Conservation (phyloP, 257 asterid genomes). For the Gentiana dahurica region DNA sequence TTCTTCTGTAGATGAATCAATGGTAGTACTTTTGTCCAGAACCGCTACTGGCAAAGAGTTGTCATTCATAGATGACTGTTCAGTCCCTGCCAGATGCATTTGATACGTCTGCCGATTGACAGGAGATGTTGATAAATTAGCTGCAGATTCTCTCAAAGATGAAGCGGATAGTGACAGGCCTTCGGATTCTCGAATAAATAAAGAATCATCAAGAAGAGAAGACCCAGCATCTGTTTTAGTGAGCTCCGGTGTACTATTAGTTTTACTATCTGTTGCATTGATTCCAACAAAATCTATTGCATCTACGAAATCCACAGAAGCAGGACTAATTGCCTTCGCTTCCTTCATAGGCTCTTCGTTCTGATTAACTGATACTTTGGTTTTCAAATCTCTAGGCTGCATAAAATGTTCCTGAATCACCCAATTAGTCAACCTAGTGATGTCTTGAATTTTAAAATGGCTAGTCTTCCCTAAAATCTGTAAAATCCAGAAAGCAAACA, state of each 20-base stretch:
- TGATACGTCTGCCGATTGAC: conserved; percentile 22
- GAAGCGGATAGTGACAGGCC: conserved; percentile 19
- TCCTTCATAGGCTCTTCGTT: conserved; percentile 20
- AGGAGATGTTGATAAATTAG: conserved; percentile 15
- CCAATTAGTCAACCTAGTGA: conserved; percentile 38
- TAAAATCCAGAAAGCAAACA: conserved; percentile 16
- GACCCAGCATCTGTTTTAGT: conserved; percentile 18
- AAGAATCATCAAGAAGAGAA: conserved; percentile 23
- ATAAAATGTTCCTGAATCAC: conserved; percentile 23
- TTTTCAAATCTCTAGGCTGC: conserved; percentile 17
- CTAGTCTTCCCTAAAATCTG: conserved; percentile 53
- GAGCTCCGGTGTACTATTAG: conserved; percentile 22
- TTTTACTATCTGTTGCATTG: conserved; percentile 19
- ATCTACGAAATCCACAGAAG: conserved; percentile 13
- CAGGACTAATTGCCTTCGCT: conserved; percentile 16
- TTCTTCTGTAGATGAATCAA: conserved; percentile 24
- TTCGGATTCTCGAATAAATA: conserved; percentile 23
- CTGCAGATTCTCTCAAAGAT: conserved; percentile 17
- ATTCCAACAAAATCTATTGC: conserved; percentile 19
- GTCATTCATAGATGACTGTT: conserved; percentile 22
- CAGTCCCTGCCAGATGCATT: conserved; percentile 26
- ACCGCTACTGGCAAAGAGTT: conserved; percentile 21
- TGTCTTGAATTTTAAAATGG: conserved; percentile 37
- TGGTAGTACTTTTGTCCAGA: conserved; percentile 19
- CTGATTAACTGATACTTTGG: conserved; percentile 16